These are phyloP conservation scores for Paradendryphiella salina DNA, from an alignment of 2,329 filamentous ascomycete species.

Conservation along the genomic window DNA sequence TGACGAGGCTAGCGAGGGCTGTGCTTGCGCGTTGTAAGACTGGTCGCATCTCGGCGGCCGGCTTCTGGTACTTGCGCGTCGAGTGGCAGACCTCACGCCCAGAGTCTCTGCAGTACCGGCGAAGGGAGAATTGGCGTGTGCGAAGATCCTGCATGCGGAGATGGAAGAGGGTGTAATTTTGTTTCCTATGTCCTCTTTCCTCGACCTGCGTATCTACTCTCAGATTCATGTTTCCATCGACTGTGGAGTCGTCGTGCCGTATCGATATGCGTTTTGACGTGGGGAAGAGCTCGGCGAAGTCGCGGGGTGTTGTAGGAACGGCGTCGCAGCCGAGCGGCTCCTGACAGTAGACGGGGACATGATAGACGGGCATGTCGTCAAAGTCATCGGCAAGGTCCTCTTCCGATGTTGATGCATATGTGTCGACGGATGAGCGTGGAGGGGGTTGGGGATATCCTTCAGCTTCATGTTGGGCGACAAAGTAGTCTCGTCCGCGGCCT, in stretches of 20 bases:
- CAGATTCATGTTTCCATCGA: conserved; percentile 96
- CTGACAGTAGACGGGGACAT: conserved; percentile 63
- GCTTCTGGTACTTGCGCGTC: conserved; percentile 68
- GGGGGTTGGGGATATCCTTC: conserved; percentile 21
- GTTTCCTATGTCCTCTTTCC: conserved; percentile 59
- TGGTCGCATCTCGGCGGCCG: conserved; percentile 55
- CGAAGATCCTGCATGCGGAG: conserved; percentile 91
- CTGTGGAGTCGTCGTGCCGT: conserved; percentile 84
- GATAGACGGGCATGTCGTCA: conserved; percentile 55
- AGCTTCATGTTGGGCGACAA: conserved; percentile 15
- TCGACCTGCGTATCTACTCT: conserved; percentile 77
- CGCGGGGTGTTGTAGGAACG: conserved; percentile 74
- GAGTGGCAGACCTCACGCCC: conserved; percentile 91
- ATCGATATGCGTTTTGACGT: conserved; percentile 79
- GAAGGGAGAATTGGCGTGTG: conserved; percentile 83
- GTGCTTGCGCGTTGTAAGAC: conserved; percentile 63
- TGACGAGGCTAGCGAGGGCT: conserved; percentile 60
- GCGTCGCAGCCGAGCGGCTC: conserved; percentile 67
- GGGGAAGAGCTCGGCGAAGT: conserved; percentile 85
- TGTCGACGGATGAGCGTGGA: conserved; percentile 68
- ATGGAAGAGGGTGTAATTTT: conserved; percentile 82
- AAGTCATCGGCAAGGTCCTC: conserved; percentile 57
- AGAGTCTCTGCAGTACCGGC: conserved; percentile 89
- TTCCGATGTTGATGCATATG: conserved; percentile 75
- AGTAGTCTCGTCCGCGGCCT: conserved; percentile 31